These are phyloP conservation scores for Elsinoe perseae DNA, from an alignment of 2,329 filamentous ascomycete species.

Conservation along the genomic window DNA sequence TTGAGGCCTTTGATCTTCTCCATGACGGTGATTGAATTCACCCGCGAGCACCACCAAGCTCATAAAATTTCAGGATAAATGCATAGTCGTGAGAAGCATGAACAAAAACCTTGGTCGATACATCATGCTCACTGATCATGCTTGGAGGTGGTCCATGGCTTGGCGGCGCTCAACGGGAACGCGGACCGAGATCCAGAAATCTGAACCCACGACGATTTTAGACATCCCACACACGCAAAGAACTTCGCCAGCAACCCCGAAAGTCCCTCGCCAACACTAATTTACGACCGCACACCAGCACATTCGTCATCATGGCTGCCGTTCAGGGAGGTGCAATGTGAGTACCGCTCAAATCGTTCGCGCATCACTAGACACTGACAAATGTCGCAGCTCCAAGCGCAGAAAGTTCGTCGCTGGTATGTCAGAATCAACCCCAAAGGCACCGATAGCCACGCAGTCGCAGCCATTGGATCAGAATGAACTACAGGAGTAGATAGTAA, in stretches of 20 bases:
- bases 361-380: conserved; percentile 14
- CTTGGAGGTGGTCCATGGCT: neutral
- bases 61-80: neutral
- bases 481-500: conserved; percentile 17
- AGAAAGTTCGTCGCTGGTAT: conserved; percentile 57
- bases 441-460: neutral
- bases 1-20: conserved; percentile 17
- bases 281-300: conserved; percentile 18
- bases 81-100: neutral
- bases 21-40: neutral
- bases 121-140: conserved; percentile 5
- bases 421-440: conserved; percentile 13
- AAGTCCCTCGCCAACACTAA: neutral
- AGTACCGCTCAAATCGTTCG: neutral
- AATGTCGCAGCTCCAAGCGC: conserved; percentile 64
- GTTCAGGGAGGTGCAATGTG: conserved; percentile 22
- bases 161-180: neutral
- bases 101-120: neutral
- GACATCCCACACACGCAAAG: neutral
- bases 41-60: neutral
- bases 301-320: conserved; percentile 33
- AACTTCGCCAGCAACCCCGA: conserved; percentile 12
- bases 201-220: conserved; percentile 10
- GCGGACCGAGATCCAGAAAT: conserved; percentile 1
- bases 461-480: neutral